phyloP scores from a whole-genome alignment of 2,329 filamentous ascomycete genomes.

The Phoma herbarum region DNA sequence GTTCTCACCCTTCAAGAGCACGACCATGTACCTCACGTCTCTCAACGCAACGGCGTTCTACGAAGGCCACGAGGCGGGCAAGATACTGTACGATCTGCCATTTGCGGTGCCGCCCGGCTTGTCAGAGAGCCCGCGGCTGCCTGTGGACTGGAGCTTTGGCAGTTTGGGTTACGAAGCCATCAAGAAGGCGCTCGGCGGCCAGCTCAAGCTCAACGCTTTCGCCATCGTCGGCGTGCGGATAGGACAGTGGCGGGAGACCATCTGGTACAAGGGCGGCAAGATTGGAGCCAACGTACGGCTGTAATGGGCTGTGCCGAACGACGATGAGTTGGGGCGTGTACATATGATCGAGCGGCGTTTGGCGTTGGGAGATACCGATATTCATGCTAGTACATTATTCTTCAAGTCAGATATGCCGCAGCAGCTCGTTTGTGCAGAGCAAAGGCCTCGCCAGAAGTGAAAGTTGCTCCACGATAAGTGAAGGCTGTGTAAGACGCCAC shows the following conservation, averaged over 20 bases:
- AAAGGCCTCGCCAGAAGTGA: no score
- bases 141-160: slow-evolving; percentile 80
- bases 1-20: slow-evolving; percentile 76
- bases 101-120: slow-evolving; percentile 80
- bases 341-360: neutral
- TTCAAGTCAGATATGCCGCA: no score
- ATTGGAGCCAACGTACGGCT: slow-evolving; percentile 60
- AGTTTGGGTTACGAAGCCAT: slow-evolving; percentile 86
- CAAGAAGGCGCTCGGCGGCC: slow-evolving; percentile 79
- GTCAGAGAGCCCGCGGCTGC: slow-evolving; percentile 76
- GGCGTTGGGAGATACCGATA: neutral
- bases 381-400: no score
- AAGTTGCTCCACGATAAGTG: no score
- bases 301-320: slow-evolving; percentile 22
- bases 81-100: slow-evolving; percentile 75
- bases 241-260: slow-evolving; percentile 73
- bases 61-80: slow-evolving; percentile 80
- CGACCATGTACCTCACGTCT: slow-evolving; percentile 77
- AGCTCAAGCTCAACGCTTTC: slow-evolving; percentile 77
- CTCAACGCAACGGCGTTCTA: slow-evolving; percentile 88
- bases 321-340: neutral
- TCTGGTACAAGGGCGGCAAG: slow-evolving; percentile 60
- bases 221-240: slow-evolving; percentile 79
- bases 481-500: no score
- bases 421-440: no score